Base-by-base conservation (phyloP, 1,139 yeast species). In the Pichia sp. region DNA sequence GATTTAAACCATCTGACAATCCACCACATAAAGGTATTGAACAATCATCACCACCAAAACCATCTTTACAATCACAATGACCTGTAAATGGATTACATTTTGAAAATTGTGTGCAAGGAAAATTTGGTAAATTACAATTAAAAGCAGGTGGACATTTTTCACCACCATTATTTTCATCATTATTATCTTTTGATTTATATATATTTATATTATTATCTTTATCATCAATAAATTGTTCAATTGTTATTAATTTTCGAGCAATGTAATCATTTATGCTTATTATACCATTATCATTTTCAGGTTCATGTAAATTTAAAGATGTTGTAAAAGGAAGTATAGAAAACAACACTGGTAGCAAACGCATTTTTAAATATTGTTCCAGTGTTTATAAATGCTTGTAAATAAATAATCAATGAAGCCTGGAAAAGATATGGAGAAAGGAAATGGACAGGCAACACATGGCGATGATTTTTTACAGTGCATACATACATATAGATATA, bases 41-140 rank as follows among this genome's bases (percentile, higher is more conserved):
- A 64, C 98, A 92, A 61, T 92, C 97, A 56, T 80, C 80, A 8
- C 97, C 97, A 5, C 96, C 97, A 65, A 83, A 92, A 0, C 98
- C 98, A 31, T 79, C 82, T 37, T 87, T 78, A 65, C 98, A 92
- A 47, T 86, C 95, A 67, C 98, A 92, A 61, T 81, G 75, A 1
- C 98, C 98, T 3, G 94, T 85, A 63, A 73, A 87, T 37, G 84
- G 76, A 61, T 92, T 87, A 68, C 98, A 92, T 27, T 66, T 67
- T 28, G 96, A 89, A 61, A 82, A 92, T 59, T 92, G 98, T 46
- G 86, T 80, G 64, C 98, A 92, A 52, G 81, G 83, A 58, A 87
- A 89, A 51, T 89, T 85, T 9, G 97, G 96, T 16, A 89, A 72
- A 71, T 87, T 84, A 68, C 98, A 92, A 64, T 92, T 92, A 75